phyloP scores from a whole-genome alignment of 2,329 filamentous ascomycete species.

The Botrytis deweyae region DNA sequence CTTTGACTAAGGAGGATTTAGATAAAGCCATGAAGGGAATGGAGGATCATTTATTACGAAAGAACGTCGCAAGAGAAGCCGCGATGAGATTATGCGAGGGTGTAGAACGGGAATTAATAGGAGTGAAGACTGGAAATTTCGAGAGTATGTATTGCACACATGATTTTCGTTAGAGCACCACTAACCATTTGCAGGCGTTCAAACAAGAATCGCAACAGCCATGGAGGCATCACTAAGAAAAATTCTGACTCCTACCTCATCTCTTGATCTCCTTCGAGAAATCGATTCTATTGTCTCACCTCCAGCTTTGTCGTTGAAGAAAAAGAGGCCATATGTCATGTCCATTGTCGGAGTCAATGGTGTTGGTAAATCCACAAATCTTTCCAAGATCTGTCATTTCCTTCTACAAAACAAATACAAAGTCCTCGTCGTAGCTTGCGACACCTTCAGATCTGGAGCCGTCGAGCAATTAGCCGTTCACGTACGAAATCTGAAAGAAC shows the following conservation, averaged over 20 bases:
- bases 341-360: constrained; percentile 98
- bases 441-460: constrained; percentile 95
- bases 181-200: constrained; percentile 56
- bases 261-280: constrained; percentile 89
- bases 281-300: constrained; percentile 77
- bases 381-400: constrained; percentile 98
- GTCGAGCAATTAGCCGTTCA: constrained; percentile 97
- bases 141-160: constrained; percentile 54
- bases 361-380: constrained; percentile 95
- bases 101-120: constrained; percentile 85
- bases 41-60: constrained; percentile 90
- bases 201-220: constrained; percentile 76
- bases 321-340: constrained; percentile 85
- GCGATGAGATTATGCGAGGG: constrained; percentile 87
- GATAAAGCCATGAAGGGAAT: constrained; percentile 92
- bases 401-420: constrained; percentile 95
- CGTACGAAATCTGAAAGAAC: constrained; percentile 87
- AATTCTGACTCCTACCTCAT: constrained; percentile 93
- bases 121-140: constrained; percentile 88
- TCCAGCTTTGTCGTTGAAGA: constrained; percentile 59
- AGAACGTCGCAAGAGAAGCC: constrained; percentile 95
- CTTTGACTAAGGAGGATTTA: constrained; percentile 82
- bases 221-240: constrained; percentile 92
- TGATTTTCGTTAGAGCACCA: background rate
- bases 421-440: constrained; percentile 89